Evolutionary conservation across 108 stramenopile genomes (phyloP), one percentile per base, ranked within the genome.

Genomic region (Nannochloropsis salina): DNA sequence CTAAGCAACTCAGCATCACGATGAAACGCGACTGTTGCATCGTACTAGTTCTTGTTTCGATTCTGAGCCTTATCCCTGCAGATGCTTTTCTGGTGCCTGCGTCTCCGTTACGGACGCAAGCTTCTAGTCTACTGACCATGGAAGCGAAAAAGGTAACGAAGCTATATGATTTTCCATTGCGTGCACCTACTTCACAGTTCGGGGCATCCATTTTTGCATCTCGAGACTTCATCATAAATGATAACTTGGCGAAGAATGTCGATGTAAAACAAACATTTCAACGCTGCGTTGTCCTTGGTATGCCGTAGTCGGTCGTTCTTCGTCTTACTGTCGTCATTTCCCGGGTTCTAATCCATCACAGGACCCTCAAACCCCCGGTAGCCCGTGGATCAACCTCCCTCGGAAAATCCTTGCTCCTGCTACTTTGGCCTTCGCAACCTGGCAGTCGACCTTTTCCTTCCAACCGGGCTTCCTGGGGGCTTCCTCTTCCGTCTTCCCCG

Each of bases 371-470:
- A 74, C 61, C 3, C n/a, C 61, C n/a, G n/a, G 61, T 6, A 74
- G 61, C 6, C 20, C 2, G 4, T 74, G 61, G 61, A 15, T n/a
- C 8, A 74, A 74, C 15, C 4, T 74, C 61, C 61, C 61, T n/a
- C 15, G n/a, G 61, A 74, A 74, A 74, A 15, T 74, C 61, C 61
- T 74, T 2, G 61, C 61, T 15, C 61, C 61, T 8, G 61, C 61
- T n/a, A 74, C 61, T 1, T n/a, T 74, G 3, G 61, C 61, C 61
- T 74, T 74, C 3, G 61, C 61, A 4, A 74, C 61, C 61, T 74
- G 61, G 61, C 61, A 74, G 61, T 74, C 61, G 1, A 74, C 61
- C n/a, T 74, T 74, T n/a, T 74, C 61, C 20, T 74, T 74, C n/a
- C 61, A 74, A 4, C 61, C 61, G 20, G 61, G 20, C 61, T 1